phyloP scores from a whole-genome alignment of 1,284 basidiomycete species.

The Ustanciosporium gigantosporum region DNA sequence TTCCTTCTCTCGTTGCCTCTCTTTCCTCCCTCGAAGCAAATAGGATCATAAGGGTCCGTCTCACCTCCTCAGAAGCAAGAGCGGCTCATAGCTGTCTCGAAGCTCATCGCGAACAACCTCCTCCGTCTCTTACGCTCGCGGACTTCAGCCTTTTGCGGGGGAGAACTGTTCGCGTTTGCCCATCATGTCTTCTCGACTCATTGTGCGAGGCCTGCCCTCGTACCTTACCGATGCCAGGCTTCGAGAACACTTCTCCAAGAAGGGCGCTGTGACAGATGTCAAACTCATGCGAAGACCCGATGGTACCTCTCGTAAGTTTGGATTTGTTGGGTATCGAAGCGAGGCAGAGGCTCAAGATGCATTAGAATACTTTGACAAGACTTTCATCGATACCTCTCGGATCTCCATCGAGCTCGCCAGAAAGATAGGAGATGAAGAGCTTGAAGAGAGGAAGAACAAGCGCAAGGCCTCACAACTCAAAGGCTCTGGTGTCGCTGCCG shows the following conservation, averaged over 20 bases:
- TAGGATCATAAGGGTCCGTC: too few relatives aligned
- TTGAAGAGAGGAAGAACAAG: constrained; percentile 22
- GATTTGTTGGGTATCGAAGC: constrained; percentile 87
- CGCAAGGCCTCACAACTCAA: constrained; percentile 5
- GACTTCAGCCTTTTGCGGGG: too few relatives aligned
- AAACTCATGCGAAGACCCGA: constrained; percentile 78
- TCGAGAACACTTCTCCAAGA: constrained; percentile 69
- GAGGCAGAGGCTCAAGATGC: constrained; percentile 76
- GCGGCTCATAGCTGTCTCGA: constrained; percentile 1
- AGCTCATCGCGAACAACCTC: background rate
- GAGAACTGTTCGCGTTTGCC: too few relatives aligned
- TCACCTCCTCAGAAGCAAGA: too few relatives aligned
- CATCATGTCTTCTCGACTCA: constrained; percentile 77
- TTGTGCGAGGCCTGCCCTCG: constrained; percentile 83
- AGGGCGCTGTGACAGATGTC: constrained; percentile 75
- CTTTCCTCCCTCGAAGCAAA: too few relatives aligned
- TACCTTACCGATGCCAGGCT: constrained; percentile 73
- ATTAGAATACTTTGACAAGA: constrained; percentile 81
- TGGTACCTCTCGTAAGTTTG: constrained; percentile 83
- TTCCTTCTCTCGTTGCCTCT: too few relatives aligned
- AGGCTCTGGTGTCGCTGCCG: background rate
- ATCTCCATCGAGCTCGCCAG: constrained; percentile 75
- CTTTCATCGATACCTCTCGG: constrained; percentile 68
- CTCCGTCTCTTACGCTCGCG: too few relatives aligned
- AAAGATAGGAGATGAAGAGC: constrained; percentile 63